These are phyloP conservation scores for Maudiozyma humilis DNA, from an alignment of 1,139 yeast species.

Conservation along the genomic window DNA sequence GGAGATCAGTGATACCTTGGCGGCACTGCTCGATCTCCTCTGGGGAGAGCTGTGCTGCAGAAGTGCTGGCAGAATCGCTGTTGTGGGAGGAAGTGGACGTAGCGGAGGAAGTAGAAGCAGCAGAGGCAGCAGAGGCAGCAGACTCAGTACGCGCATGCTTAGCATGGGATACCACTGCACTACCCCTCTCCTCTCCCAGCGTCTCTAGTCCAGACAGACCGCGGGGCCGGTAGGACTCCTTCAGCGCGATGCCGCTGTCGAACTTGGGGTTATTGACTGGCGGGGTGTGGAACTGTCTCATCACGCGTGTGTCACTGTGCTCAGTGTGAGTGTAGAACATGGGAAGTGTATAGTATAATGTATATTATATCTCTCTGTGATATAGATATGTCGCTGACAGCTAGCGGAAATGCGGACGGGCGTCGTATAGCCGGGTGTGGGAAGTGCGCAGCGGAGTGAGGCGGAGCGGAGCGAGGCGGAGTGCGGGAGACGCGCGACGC, in stretches of 20 bases:
- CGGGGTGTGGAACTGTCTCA: constrained; percentile 25
- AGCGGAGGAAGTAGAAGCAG: too few relatives aligned
- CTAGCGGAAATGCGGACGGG: too few relatives aligned
- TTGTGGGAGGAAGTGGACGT: too few relatives aligned
- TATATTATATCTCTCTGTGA: too few relatives aligned
- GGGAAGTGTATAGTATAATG: background rate
- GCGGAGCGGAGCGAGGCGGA: too few relatives aligned
- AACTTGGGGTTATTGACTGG: constrained; percentile 25
- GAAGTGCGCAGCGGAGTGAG: too few relatives aligned
- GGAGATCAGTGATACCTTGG: constrained; percentile 25
- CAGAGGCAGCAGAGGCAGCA: too few relatives aligned
- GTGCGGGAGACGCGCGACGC: background rate
- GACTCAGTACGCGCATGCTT: too few relatives aligned
- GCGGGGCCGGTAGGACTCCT: constrained; percentile 22
- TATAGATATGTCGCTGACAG: too few relatives aligned
- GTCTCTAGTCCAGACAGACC: constrained; percentile 1
- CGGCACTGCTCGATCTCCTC: constrained; percentile 22
- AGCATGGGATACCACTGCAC: too few relatives aligned
- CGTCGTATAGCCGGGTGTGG: too few relatives aligned
- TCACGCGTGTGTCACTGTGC: constrained; percentile 1
- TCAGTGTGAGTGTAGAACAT: background rate
- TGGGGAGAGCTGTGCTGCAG: constrained; percentile 9
- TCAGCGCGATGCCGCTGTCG: constrained; percentile 23
- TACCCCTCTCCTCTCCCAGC: background rate
- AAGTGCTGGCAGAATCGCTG: background rate